Evolutionary conservation across 371 early-diverging fungal genomes (phyloP).

Genomic region (Circinella umbellata): DNA sequence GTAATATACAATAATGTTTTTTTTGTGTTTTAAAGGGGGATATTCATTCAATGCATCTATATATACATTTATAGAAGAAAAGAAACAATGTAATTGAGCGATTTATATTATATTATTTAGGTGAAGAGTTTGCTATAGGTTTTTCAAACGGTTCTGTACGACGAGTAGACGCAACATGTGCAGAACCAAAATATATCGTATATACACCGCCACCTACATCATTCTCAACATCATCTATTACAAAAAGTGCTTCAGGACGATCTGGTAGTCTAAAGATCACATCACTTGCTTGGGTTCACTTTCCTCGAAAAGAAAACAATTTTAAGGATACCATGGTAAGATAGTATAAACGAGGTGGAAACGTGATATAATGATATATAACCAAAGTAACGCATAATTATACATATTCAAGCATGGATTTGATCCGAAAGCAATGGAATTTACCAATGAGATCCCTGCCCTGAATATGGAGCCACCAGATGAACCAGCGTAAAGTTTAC

Average conservation of each 20-base stretch:
- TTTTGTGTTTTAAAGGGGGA: too few species aligned
- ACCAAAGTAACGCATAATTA: not conserved
- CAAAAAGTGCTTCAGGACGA: not conserved
- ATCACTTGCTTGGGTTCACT: slow-evolving; percentile 11
- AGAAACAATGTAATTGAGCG: not conserved
- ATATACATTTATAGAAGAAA: too few species aligned
- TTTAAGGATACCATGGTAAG: not conserved
- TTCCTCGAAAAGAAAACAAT: not conserved
- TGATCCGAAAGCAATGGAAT: slow-evolving; percentile 9
- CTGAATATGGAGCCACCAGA: slow-evolving; percentile 16
- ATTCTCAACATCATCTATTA: not conserved
- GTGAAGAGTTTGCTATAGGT: slow-evolving; percentile 15
- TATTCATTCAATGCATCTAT: not conserved
- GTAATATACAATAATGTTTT: not conserved
- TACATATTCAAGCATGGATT: slow-evolving; percentile 12
- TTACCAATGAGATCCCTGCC: slow-evolving; percentile 1
- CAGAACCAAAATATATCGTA: not conserved
- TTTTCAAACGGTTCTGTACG: slow-evolving; percentile 7
- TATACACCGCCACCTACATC: slow-evolving; percentile 5
- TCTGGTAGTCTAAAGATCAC: slow-evolving; percentile 4
- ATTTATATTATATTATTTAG: not conserved
- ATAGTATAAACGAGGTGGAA: not conserved
- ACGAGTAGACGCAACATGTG: slow-evolving; percentile 6
- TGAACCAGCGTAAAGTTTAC: slow-evolving; percentile 8
- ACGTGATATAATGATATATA: too few species aligned